Evolutionary conservation across 306 rosid genomes (phyloP), one percentile per base, ranked within the genome.

Genomic region (Trichosanthes cucumerina): DNA sequence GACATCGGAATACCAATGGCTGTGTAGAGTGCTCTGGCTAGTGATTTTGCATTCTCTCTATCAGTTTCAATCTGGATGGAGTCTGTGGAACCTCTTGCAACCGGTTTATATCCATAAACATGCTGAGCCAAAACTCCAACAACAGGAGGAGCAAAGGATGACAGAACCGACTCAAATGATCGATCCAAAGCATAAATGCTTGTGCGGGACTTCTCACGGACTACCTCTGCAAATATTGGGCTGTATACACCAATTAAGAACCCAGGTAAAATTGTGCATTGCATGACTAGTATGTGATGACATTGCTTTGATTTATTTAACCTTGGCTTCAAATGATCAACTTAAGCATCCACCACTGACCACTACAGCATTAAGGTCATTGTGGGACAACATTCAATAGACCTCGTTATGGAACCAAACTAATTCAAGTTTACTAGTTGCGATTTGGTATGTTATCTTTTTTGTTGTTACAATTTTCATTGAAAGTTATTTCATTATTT

Each of bases 171-270:
- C 83, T 91, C 97, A 7, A 91, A 88, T 47, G 91, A 91, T 81
- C 84, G 82, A 81, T 93, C 98, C 84, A 93, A 75, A 15, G 98
- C 97, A 71, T 91, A 91, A 78, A 93, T 86, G 79, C 88, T 84
- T 0, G 97, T 89, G 2, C 98, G 88, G 2, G 96, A 93, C 84
- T 80, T 91, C 87, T 93, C 91, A 28, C 94, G 93, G 28, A 93
- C 96, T 79, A 91, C 91, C 86, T 93, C 97, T 84, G 98, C 98
- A 90, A 93, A 93, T 89, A 93, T 93, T 70, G 97, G 98, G 84
- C 98, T 91, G 92, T 74, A 28, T 33, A 52, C 44, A 9, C 57
- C 43, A 26, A 72, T 72, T 47, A 47, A 15, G 3, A 23, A 14
- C 15, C 21, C 41, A 47, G 59, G 59, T 14, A 46, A 23, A 15